A percentile compares a stretch with the other conserved stretches of the same genome.
phyloP scores from a whole-genome alignment of 768 basidiomycete genomes.

The Kwoniella sp. region DNA sequence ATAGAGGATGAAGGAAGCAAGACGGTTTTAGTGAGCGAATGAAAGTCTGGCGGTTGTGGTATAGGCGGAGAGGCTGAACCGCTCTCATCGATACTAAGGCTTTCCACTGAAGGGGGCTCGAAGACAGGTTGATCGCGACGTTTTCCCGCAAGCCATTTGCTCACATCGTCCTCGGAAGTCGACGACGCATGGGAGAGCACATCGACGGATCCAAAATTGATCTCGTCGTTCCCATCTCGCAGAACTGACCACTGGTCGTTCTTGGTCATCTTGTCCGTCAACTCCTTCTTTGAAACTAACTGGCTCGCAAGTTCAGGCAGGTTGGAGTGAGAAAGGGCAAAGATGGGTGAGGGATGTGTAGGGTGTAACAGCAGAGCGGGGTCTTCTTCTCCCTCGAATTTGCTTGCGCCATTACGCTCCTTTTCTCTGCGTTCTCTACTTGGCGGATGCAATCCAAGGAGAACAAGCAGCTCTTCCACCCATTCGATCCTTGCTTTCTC shows the following conservation, averaged over 20 bases:
- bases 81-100: constrained; percentile 23
- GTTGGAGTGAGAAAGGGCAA: constrained; percentile 62
- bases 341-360: constrained; percentile 65
- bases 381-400: constrained; percentile 36
- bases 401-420: constrained; percentile 1
- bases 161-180: constrained; percentile 12
- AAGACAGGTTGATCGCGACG: constrained; percentile 25
- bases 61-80: constrained; percentile 51
- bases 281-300: constrained; percentile 55
- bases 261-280: constrained; percentile 36
- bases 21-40: constrained; percentile 45
- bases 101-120: constrained; percentile 17
- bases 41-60: constrained; percentile 60
- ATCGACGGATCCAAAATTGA: constrained; percentile 30
- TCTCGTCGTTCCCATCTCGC: constrained; percentile 69
- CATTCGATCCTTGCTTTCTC: constrained; percentile 54
- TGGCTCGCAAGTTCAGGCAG: constrained; percentile 53
- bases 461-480: constrained; percentile 56
- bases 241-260: constrained; percentile 54
- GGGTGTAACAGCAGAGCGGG: constrained; percentile 45
- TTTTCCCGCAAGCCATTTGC: constrained; percentile 23
- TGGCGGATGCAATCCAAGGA: constrained; percentile 61
- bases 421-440: constrained; percentile 41
- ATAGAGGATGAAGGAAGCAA: constrained; percentile 34
- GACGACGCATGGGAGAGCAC: neutral